Conservation (phyloP, 768 basidiomycete genomes). For the Sarcodon aspratus region DNA sequence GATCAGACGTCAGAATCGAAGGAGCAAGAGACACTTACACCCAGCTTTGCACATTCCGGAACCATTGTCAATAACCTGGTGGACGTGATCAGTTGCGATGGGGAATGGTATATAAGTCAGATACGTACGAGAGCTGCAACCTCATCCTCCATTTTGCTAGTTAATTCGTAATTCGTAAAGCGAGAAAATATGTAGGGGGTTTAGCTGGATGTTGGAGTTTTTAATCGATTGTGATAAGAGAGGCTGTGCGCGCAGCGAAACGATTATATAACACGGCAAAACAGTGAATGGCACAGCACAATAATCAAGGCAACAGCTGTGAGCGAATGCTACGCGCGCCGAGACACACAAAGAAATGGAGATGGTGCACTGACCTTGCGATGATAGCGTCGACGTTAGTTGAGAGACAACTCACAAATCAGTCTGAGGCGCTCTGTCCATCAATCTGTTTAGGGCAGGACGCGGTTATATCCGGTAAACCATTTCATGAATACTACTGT, state of each 20-base stretch:
- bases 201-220: background rate
- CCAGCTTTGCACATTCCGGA: constrained; percentile 99
- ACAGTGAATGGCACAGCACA: background rate
- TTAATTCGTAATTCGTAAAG: too few relatives aligned
- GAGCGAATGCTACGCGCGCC: background rate
- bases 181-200: too few relatives aligned
- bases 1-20: constrained; percentile 55
- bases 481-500: background rate
- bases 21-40: constrained; percentile 42
- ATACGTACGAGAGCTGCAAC: constrained; percentile 41
- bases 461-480: background rate
- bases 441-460: background rate
- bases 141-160: constrained; percentile 47
- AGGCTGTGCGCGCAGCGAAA: background rate
- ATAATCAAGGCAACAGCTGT: background rate
- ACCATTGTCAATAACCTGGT: constrained; percentile 81
- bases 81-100: constrained; percentile 1
- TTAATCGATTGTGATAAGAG: background rate
- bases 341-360: background rate
- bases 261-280: background rate
- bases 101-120: background rate
- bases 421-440: background rate
- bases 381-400: background rate
- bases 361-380: background rate
- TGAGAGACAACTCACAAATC: background rate